A percentile compares a stretch with the other conserved stretches of the same genome.
Evolutionary conservation across 108 stramenopile genomes (phyloP).

Genomic region (Nitzschia sp.): DNA sequence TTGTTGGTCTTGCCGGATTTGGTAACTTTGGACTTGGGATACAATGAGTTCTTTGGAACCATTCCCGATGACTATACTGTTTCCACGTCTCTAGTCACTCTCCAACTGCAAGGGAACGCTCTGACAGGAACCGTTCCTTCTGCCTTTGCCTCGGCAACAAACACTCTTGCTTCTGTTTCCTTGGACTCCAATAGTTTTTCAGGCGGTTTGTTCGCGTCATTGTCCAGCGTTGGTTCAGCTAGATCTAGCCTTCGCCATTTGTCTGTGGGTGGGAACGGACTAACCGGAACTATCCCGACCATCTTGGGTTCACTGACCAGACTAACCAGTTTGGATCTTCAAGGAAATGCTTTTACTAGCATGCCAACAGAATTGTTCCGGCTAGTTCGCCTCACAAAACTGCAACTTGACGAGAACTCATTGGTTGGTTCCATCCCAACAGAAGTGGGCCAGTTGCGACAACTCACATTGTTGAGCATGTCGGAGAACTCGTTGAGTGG

Average conservation of each 20-base stretch:
- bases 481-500: conserved; percentile 25
- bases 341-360: conserved; percentile 50
- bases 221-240: conserved; percentile 9
- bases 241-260: conserved; percentile 17
- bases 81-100: neutral
- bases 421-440: conserved; percentile 31
- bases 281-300: conserved; percentile 43
- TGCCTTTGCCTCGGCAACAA: conserved; percentile 6
- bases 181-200: conserved; percentile 43
- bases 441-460: conserved; percentile 6
- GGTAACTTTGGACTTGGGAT: conserved; percentile 15
- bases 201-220: conserved; percentile 28
- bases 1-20: conserved; percentile 13
- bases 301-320: conserved; percentile 36
- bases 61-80: conserved; percentile 1
- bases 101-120: conserved; percentile 15
- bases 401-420: conserved; percentile 54
- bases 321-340: conserved; percentile 40
- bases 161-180: conserved; percentile 38
- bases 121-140: conserved; percentile 23
- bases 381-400: conserved; percentile 29
- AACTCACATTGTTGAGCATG: conserved; percentile 12
- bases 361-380: conserved; percentile 56
- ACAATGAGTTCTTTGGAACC: conserved; percentile 25
- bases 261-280: conserved; percentile 27